Percentiles rank a stretch among this genome's conserved stretches.
Conservation (phyloP, 23 red algal genomes). For the Agarophyton chilense region DNA sequence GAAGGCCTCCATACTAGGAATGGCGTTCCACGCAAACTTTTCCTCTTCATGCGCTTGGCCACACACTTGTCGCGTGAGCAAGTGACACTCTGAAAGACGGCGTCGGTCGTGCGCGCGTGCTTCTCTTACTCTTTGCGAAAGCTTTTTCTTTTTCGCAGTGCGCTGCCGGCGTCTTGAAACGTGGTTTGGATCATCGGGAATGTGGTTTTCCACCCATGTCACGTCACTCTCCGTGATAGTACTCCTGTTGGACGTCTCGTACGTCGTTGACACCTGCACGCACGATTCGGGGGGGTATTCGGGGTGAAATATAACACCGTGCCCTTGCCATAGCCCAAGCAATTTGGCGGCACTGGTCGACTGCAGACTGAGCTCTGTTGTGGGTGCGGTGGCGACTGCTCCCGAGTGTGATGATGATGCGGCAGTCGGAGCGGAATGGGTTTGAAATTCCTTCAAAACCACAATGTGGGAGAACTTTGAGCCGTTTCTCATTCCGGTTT, state of each 20-base stretch:
- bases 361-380: background rate
- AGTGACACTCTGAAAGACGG: slow-evolving; percentile 30
- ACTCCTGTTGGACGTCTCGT: background rate
- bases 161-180: slow-evolving; percentile 6
- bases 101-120: slow-evolving; percentile 43
- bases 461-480: slow-evolving; percentile 38
- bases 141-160: slow-evolving; percentile 31
- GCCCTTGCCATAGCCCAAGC: slow-evolving; percentile 22
- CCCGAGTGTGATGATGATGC: background rate
- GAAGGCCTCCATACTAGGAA: background rate
- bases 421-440: too few species aligned
- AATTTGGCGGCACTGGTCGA: background rate
- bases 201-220: slow-evolving; percentile 16
- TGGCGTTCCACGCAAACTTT: slow-evolving; percentile 22
- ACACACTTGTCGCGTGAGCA: slow-evolving; percentile 4
- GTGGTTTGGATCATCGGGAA: slow-evolving; percentile 14
- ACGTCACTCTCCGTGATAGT: slow-evolving; percentile 13
- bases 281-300: slow-evolving; percentile 33
- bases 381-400: background rate
- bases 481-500: background rate
- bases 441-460: slow-evolving; percentile 9
- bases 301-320: slow-evolving; percentile 12
- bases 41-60: slow-evolving; percentile 10
- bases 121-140: slow-evolving; percentile 22
- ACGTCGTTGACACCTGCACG: background rate